Evolutionary conservation across 2,329 filamentous ascomycete species (phyloP), one percentile per base, ranked within the genome.

Genomic region (Nemania sp.): DNA sequence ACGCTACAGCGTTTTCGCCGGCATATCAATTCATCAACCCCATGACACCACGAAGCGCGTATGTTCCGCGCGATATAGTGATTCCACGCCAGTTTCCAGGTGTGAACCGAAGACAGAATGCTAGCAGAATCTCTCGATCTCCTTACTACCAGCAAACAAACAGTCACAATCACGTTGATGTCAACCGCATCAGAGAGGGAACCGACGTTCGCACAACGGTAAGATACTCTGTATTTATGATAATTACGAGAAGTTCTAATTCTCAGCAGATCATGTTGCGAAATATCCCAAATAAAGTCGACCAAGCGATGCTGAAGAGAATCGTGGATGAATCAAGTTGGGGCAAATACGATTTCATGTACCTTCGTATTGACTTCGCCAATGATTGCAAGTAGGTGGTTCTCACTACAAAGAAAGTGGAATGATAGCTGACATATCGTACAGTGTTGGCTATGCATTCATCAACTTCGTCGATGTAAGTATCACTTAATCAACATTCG

Each of bases 321-420:
- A 88, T 96, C 57, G 81, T 98, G 13, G 91, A 97, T 70, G 82
- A 89, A 64, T 90, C 87, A 15, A 91, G 88, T 73, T 86, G 83
- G 76, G 92, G 92, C 32, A 88, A 89, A 64, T 98, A 96, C 73
- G 93, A 98, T 72, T 98, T 98, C 75, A 87, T 96, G 81, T 99
- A 99, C 74, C 79, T 98, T 54, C 88, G 95, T 40, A 98, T 98
- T 69, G 90, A 93, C 73, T 93, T 93, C 68, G 87, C 86, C 55
- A 91, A 92, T 69, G 87, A 91, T 65, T 92, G 90, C 87, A 93
- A 92, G 88, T 91, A 76, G 77, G 88, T 47, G 13, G 17, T 11
- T 29, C 13, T 29, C 18, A 40, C 42, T 25, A 13, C 12, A 17
- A 5, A 29, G 35, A 10, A 43, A 48, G 10, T 11, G 3, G 21